A percentile compares a stretch with the other conserved stretches of the same genome.
These are phyloP conservation scores for Trifolium pratense DNA, from an alignment of 306 rosid species.

Conservation along the genomic window DNA sequence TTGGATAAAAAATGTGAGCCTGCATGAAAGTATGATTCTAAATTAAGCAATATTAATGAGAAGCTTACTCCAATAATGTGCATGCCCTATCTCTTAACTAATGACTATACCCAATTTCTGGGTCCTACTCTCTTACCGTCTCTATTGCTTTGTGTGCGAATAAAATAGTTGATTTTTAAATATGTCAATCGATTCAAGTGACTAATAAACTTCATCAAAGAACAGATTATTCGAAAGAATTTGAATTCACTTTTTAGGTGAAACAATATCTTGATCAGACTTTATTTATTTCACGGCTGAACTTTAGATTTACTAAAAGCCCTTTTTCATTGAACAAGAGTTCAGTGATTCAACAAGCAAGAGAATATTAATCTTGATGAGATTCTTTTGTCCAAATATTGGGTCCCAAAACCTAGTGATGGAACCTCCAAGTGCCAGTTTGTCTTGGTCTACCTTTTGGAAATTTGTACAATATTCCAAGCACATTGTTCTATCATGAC, in stretches of 20 bases:
- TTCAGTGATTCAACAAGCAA: constrained; percentile 14
- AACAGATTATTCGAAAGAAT: too few relatives aligned
- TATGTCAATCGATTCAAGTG: too few relatives aligned
- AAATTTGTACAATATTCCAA: constrained; percentile 22
- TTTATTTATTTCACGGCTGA: too few relatives aligned
- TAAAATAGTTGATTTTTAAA: constrained; percentile 37
- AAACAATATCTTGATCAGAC: too few relatives aligned
- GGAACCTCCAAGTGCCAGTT: constrained; percentile 27
- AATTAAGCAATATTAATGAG: constrained; percentile 3
- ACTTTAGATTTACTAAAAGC: too few relatives aligned
- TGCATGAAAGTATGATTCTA: background rate
- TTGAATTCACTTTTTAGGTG: too few relatives aligned
- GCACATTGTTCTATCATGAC: constrained; percentile 1
- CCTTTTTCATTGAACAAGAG: too few relatives aligned
- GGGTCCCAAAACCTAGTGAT: constrained; percentile 39
- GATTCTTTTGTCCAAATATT: constrained; percentile 35
- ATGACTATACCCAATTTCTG: constrained; percentile 12
- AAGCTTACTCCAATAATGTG: background rate
- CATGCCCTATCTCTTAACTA: constrained; percentile 6
- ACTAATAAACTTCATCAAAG: too few relatives aligned
- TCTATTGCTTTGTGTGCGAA: constrained; percentile 17
- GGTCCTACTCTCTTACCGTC: constrained; percentile 35
- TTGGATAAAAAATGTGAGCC: background rate
- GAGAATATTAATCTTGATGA: constrained; percentile 23
- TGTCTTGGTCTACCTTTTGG: constrained; percentile 8